A percentile compares a stretch with the other conserved stretches of the same genome.
Evolutionary conservation across 169 alveolate species (phyloP).

Genomic region (Plasmodium malariae): DNA sequence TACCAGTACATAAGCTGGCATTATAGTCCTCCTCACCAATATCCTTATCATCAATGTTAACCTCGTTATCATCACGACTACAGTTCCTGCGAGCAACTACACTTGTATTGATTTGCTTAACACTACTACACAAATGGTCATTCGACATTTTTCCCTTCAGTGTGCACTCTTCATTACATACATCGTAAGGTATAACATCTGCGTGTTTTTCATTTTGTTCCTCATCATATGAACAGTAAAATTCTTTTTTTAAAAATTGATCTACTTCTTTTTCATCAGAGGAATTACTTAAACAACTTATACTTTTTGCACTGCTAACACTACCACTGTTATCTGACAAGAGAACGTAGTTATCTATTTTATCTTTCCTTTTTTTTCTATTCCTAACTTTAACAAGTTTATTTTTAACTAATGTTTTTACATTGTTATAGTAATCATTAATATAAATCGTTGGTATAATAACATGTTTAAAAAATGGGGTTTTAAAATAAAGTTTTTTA

Average conservation of each 20-base stretch:
- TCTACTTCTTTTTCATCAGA: conserved; percentile 64
- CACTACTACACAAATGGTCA: too few species aligned
- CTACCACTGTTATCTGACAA: conserved; percentile 38
- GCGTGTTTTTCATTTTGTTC: not conserved
- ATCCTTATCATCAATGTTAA: too few species aligned
- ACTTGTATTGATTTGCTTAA: too few species aligned
- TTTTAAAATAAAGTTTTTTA: conserved; percentile 31
- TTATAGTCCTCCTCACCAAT: too few species aligned
- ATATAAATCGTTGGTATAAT: conserved; percentile 40
- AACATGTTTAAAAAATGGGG: conserved; percentile 69
- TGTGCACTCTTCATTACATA: too few species aligned
- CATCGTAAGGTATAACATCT: not conserved
- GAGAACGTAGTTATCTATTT: not conserved
- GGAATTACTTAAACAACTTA: conserved; percentile 45
- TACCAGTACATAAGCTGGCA: too few species aligned
- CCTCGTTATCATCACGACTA: too few species aligned
- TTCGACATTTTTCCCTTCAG: too few species aligned
- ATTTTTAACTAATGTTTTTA: conserved; percentile 1
- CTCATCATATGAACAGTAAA: not conserved
- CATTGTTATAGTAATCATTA: conserved; percentile 20
- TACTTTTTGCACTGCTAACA: conserved; percentile 40
- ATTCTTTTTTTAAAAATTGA: conserved; percentile 16
- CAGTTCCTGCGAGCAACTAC: too few species aligned
- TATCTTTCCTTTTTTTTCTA: conserved; percentile 10
- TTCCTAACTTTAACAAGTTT: conserved; percentile 13